These are phyloP conservation scores for Blastobotrys serpentis DNA, from an alignment of 1,139 yeast genomes.

Conservation along the genomic window DNA sequence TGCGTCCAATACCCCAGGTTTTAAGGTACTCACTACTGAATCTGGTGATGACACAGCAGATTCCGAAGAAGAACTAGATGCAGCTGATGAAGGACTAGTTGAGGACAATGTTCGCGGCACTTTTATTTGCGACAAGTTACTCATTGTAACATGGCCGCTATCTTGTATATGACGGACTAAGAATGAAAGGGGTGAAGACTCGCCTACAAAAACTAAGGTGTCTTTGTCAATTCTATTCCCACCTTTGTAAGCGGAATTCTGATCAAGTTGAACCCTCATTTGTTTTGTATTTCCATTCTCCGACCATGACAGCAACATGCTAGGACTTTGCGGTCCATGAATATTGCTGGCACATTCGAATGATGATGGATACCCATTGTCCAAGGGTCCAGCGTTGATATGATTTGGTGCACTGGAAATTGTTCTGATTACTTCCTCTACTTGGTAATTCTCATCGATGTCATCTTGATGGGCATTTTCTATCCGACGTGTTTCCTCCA, in stretches of 20 bases:
- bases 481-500: too few relatives aligned
- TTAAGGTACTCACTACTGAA: background rate
- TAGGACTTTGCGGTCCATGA: slow-evolving; percentile 3
- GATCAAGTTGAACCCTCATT: slow-evolving; percentile 8
- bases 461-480: too few relatives aligned
- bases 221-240: slow-evolving; percentile 10
- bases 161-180: slow-evolving; percentile 18
- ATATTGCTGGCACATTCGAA: too few relatives aligned
- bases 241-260: slow-evolving; percentile 12
- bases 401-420: too few relatives aligned
- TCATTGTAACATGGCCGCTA: slow-evolving; percentile 20
- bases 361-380: too few relatives aligned
- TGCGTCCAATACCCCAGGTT: slow-evolving; percentile 13
- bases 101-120: background rate
- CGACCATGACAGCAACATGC: slow-evolving; percentile 3
- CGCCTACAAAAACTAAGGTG: slow-evolving; percentile 19
- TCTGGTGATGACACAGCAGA: slow-evolving; percentile 1
- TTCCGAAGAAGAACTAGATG: slow-evolving; percentile 10
- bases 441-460: too few relatives aligned
- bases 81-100: background rate
- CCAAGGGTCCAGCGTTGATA: too few relatives aligned
- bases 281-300: background rate
- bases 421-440: too few relatives aligned
- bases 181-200: slow-evolving; percentile 20
- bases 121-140: slow-evolving; percentile 3